Percentiles rank a stretch among this genome's conserved stretches.
Conservation (phyloP, 2,329 filamentous ascomycete species). For the Dendrostoma leiphaemia region DNA sequence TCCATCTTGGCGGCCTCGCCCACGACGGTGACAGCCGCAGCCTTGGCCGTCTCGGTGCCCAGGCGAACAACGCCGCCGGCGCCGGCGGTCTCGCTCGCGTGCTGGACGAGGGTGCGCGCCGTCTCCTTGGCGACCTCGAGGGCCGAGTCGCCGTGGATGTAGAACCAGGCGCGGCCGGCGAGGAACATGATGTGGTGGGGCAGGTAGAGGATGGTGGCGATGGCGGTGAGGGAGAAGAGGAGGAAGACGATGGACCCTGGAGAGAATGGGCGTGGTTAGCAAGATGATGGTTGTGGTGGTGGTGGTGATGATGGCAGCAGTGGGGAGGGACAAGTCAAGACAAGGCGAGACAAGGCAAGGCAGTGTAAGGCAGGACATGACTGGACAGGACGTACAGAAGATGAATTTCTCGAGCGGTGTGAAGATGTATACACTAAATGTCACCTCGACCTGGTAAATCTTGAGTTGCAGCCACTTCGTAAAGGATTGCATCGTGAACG, state of each 20-base stretch:
- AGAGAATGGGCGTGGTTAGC: too few relatives aligned
- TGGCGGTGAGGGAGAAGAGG: slow-evolving; percentile 79
- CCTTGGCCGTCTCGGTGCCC: slow-evolving; percentile 25
- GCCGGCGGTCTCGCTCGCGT: background rate
- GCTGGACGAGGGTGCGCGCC: slow-evolving; percentile 32
- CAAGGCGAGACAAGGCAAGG: background rate
- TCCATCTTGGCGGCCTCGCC: slow-evolving; percentile 31
- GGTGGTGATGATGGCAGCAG: background rate
- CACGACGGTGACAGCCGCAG: slow-evolving; percentile 29
- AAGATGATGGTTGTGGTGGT: slow-evolving; percentile 12
- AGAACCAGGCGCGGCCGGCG: slow-evolving; percentile 86
- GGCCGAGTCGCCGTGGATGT: slow-evolving; percentile 79
- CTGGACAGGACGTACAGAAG: slow-evolving; percentile 68
- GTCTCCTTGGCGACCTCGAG: slow-evolving; percentile 45
- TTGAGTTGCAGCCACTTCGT: slow-evolving; percentile 90
- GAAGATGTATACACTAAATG: slow-evolving; percentile 95
- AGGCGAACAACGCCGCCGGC: slow-evolving; percentile 30
- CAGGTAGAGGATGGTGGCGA: slow-evolving; percentile 87
- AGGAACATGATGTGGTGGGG: slow-evolving; percentile 86
- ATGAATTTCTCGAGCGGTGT: slow-evolving; percentile 95
- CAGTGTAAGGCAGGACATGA: background rate
- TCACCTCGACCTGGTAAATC: slow-evolving; percentile 98
- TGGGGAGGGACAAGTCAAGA: background rate
- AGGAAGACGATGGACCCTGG: slow-evolving; percentile 90
- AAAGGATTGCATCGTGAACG: slow-evolving; percentile 48